Conservation (phyloP, 2,329 filamentous ascomycete species). For the Raffaelea ambrosiae region DNA sequence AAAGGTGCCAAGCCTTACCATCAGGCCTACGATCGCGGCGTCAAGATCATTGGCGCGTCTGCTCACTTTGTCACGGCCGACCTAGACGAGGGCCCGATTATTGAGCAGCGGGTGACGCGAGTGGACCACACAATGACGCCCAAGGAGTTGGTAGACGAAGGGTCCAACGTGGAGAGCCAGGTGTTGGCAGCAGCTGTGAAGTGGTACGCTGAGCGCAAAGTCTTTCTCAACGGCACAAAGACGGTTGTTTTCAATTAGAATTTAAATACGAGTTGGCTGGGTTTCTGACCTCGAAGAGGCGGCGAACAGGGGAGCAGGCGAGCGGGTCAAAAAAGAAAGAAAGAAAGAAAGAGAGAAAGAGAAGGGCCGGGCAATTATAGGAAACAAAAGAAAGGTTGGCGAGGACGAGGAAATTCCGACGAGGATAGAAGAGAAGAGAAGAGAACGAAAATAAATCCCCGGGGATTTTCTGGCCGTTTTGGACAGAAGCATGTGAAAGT, state of each 20-base stretch:
- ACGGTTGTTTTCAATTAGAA: constrained; percentile 62
- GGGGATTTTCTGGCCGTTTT: too few species aligned
- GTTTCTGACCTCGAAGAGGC: too few species aligned
- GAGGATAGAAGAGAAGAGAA: too few species aligned
- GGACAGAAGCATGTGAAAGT: too few species aligned
- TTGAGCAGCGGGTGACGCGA: constrained; percentile 71
- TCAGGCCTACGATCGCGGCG: constrained; percentile 76
- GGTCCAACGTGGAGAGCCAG: constrained; percentile 77
- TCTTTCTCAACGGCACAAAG: constrained; percentile 72
- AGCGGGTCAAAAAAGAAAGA: too few species aligned
- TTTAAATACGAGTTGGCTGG: not conserved
- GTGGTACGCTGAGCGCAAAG: constrained; percentile 70
- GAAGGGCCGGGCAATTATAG: too few species aligned
- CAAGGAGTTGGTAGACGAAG: constrained; percentile 69
- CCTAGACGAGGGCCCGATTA: constrained; percentile 79
- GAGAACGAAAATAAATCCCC: too few species aligned
- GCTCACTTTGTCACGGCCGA: constrained; percentile 82
- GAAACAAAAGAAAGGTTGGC: too few species aligned
- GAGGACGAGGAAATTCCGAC: too few species aligned
- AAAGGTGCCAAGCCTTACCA: constrained; percentile 86
- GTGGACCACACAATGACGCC: constrained; percentile 71
- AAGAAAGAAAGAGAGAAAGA: too few species aligned
- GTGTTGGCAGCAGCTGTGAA: constrained; percentile 74
- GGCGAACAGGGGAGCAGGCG: too few species aligned
- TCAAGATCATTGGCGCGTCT: constrained; percentile 82